A percentile compares a stretch with the other conserved stretches of the same genome.
phyloP scores from a whole-genome alignment of 768 basidiomycete species.

The Tricholoma hemisulphureum region DNA sequence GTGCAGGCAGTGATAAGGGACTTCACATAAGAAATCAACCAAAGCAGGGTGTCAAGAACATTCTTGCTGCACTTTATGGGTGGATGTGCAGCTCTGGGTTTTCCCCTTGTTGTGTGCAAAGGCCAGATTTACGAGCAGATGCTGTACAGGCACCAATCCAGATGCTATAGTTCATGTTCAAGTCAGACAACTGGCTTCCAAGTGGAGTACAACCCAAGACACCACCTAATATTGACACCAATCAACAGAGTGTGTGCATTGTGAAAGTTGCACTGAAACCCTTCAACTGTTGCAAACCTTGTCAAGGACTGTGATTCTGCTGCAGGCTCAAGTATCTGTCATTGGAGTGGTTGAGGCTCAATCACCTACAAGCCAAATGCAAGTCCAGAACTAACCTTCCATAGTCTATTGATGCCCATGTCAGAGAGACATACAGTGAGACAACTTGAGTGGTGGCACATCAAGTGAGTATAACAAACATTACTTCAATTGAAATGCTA shows the following conservation, averaged over 20 bases:
- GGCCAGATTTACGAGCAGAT: constrained; percentile 1
- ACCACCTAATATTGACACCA: not conserved
- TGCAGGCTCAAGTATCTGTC: not conserved
- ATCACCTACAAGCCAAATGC: not conserved
- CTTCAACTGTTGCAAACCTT: not conserved
- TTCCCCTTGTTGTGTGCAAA: constrained; percentile 23
- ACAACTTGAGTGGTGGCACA: not conserved
- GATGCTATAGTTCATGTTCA: not conserved
- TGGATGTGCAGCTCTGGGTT: constrained; percentile 43
- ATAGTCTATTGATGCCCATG: not conserved
- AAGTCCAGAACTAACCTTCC: not conserved
- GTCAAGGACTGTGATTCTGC: not conserved
- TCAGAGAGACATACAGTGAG: not conserved
- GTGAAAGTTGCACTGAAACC: not conserved
- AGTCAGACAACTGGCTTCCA: not conserved
- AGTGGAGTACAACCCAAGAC: not conserved
- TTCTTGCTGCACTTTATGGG: constrained; percentile 41
- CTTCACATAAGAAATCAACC: constrained; percentile 22
- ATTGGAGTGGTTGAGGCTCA: not conserved
- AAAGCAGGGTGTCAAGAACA: constrained; percentile 29
- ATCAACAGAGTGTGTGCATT: not conserved
- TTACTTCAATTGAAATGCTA: not conserved
- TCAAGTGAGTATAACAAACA: not conserved
- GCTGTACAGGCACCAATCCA: constrained; percentile 8
- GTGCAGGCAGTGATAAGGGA: constrained; percentile 33